Evolutionary conservation across 495 filamentous ascomycete genomes (phyloP), one percentile per base, ranked within the genome.

Genomic region (Daldinia bambusicola): DNA sequence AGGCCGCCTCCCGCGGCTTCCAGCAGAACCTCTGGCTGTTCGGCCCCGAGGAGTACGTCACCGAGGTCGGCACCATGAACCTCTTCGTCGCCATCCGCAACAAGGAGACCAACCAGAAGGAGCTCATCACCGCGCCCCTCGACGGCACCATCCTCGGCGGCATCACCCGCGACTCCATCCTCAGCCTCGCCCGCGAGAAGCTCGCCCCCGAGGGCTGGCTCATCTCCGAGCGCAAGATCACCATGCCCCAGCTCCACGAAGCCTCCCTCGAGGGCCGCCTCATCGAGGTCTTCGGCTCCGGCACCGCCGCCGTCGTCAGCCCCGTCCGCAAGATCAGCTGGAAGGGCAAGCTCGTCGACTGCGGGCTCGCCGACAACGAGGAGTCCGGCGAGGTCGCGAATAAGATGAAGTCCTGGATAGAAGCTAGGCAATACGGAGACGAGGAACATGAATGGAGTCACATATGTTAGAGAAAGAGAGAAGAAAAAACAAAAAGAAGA

Each of bases 21-120:
- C 95, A 99, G 80, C 95, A 99, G 86, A 98, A 98, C 79, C 84
- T 99, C 57, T 99, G 95, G 95, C 83, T 99, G 36, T 98, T 98
- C 75, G 93, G 92, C 36, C 89, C 95, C 67, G 93, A 98, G 81
- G 93, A 97, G 71, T 96, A 89, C 74, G 89, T 97, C 38, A 99
- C 96, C 36, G 95, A 99, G 81, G 95, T 95, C 36, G 95, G 95
- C 61, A 97, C 96, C 36, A 99, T 98, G 95, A 99, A 99, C 79
- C 87, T 99, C 66, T 99, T 98, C 76, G 87, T 90, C 8, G 92
- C 91, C 12, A 77, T 97, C 69, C 86, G 86, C 78, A 88, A 93
- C 81, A 91, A 91, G 83, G 86, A 91, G 74, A 93, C 91, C 20
- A 95, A 95, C 3, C 86, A 92, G 84, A 94, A 93, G 77, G 93